These are phyloP conservation scores for Malassezia slooffiae DNA, from an alignment of 1,284 basidiomycete species.

Conservation along the genomic window DNA sequence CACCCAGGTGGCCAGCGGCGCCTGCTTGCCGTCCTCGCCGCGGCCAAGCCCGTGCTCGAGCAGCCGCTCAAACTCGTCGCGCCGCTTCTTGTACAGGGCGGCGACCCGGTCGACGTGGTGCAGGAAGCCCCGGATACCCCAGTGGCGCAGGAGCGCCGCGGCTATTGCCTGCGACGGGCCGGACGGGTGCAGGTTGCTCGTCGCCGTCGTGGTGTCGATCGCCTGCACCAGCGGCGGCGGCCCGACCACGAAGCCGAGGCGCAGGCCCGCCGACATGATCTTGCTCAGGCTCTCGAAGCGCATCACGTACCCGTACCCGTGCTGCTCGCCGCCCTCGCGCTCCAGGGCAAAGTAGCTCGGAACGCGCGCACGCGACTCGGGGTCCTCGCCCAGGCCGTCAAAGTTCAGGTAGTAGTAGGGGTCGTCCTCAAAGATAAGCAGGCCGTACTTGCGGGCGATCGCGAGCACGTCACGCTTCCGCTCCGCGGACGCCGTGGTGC, in stretches of 20 bases:
- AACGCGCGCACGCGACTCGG: conserved; percentile 22
- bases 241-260: conserved; percentile 68
- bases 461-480: conserved; percentile 67
- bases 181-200: conserved; percentile 63
- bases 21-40: conserved; percentile 47
- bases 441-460: conserved; percentile 49
- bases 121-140: conserved; percentile 60
- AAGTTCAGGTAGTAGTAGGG: conserved; percentile 41
- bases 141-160: conserved; percentile 60
- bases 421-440: conserved; percentile 35
- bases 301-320: conserved; percentile 38
- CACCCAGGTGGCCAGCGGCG: conserved; percentile 53
- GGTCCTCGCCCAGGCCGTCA: conserved; percentile 31
- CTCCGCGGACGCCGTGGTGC: conserved; percentile 48
- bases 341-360: conserved; percentile 40
- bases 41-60: conserved; percentile 64
- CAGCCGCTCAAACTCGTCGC: conserved; percentile 67
- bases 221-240: conserved; percentile 62
- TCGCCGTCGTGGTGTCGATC: conserved; percentile 60
- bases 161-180: conserved; percentile 65
- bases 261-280: conserved; percentile 47
- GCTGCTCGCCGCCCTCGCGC: conserved; percentile 25
- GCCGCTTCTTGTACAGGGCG: conserved; percentile 65
- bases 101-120: conserved; percentile 61
- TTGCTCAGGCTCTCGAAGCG: conserved; percentile 57